phyloP scores from a whole-genome alignment of 2,329 filamentous ascomycete species.

The Aspergillus brasiliensis region DNA sequence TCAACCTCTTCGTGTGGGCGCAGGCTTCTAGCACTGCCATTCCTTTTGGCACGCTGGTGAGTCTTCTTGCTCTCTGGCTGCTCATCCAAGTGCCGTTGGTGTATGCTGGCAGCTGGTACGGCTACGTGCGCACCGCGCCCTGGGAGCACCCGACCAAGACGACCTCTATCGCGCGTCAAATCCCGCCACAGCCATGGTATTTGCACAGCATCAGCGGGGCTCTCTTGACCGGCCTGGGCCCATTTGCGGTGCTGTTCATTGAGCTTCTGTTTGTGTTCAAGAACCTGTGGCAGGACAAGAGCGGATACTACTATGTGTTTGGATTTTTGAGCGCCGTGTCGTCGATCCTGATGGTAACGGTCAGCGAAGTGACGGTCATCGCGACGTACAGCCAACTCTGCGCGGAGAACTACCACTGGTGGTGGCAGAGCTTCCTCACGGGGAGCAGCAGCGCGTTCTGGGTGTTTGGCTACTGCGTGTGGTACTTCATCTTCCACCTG shows the following conservation, averaged over 20 bases:
- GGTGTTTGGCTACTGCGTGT: constrained; percentile 80
- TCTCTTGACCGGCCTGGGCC: constrained; percentile 73
- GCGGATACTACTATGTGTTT: constrained; percentile 88
- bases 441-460: constrained; percentile 76
- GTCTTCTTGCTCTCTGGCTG: constrained; percentile 75
- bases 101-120: constrained; percentile 76
- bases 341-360: constrained; percentile 70
- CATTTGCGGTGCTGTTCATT: constrained; percentile 86
- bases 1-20: constrained; percentile 89
- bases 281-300: constrained; percentile 87
- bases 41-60: constrained; percentile 76
- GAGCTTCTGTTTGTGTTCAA: constrained; percentile 86
- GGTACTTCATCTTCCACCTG: constrained; percentile 80
- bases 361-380: constrained; percentile 82
- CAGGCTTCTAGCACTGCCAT: constrained; percentile 86
- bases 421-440: constrained; percentile 85
- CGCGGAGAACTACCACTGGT: constrained; percentile 86
- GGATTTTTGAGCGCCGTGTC: constrained; percentile 78
- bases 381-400: constrained; percentile 81
- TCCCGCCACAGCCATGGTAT: constrained; percentile 78
- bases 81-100: constrained; percentile 84
- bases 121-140: constrained; percentile 65
- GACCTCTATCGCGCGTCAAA: constrained; percentile 68
- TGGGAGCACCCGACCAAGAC: constrained; percentile 86
- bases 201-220: constrained; percentile 63